These are phyloP conservation scores for Saccharum hybrid DNA, from an alignment of 202 grass and related monocot species.

Conservation along the genomic window DNA sequence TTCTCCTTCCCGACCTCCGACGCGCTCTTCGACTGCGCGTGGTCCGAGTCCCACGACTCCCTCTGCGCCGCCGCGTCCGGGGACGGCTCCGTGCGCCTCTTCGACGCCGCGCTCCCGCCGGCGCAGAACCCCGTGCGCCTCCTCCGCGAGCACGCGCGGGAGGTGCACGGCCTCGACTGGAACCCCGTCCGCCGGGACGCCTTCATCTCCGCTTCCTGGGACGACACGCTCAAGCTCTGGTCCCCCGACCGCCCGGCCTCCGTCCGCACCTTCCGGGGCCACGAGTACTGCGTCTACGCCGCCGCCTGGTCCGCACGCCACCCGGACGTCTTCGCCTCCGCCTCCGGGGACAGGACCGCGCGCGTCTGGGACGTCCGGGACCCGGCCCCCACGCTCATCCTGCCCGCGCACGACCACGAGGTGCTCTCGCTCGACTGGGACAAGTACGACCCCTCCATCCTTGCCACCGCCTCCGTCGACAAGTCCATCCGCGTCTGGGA, in stretches of 20 bases:
- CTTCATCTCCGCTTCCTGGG: slow-evolving; percentile 86
- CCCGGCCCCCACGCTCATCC: slow-evolving; percentile 66
- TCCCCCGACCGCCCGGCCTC: slow-evolving; percentile 78
- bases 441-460: slow-evolving; percentile 91
- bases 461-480: slow-evolving; percentile 90
- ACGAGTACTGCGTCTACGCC: slow-evolving; percentile 94
- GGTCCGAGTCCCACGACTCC: slow-evolving; percentile 94
- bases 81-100: slow-evolving; percentile 92
- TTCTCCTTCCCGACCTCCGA: slow-evolving; percentile 88
- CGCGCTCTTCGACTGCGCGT: slow-evolving; percentile 89
- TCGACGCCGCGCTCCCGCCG: slow-evolving; percentile 71
- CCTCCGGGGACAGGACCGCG: slow-evolving; percentile 78
- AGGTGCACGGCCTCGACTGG: slow-evolving; percentile 88
- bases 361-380: slow-evolving; percentile 96
- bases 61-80: slow-evolving; percentile 78
- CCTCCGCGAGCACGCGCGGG: slow-evolving; percentile 90
- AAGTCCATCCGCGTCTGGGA: slow-evolving; percentile 95
- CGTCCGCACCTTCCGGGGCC: slow-evolving; percentile 88
- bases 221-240: slow-evolving; percentile 97
- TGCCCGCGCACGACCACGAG: slow-evolving; percentile 91
- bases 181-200: slow-evolving; percentile 95
- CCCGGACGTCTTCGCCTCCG: slow-evolving; percentile 85
- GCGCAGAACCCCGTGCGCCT: slow-evolving; percentile 78
- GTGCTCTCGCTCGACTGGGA: slow-evolving; percentile 95
- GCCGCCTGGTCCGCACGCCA: slow-evolving; percentile 85